A percentile compares a stretch with the other conserved stretches of the same genome.
These are phyloP conservation scores for Solanum corneliomulleri DNA, from an alignment of 257 asterid genomes.

Conservation along the genomic window DNA sequence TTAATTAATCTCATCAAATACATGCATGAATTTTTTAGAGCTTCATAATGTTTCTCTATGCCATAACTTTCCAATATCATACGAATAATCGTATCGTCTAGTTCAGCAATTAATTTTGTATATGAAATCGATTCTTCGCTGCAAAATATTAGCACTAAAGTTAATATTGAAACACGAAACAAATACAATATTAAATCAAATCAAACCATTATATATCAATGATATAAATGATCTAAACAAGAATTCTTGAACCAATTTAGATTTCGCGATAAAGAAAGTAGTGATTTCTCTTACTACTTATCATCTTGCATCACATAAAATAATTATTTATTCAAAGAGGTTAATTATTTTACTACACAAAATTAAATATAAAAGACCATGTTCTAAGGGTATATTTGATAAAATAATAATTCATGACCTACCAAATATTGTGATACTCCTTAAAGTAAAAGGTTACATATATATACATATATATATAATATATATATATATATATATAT, in stretches of 20 bases:
- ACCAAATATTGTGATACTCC: too few species aligned
- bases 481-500: too few species aligned
- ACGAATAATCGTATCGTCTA: slow-evolving; percentile 11
- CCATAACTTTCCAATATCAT: slow-evolving; percentile 35
- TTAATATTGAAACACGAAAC: neutral
- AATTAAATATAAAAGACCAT: neutral
- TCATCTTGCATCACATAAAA: neutral
- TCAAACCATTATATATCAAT: neutral
- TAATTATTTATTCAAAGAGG: neutral
- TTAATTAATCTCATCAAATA: slow-evolving; percentile 24
- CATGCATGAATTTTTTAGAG: slow-evolving; percentile 5
- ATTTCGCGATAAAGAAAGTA: neutral
- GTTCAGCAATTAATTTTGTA: slow-evolving; percentile 6
- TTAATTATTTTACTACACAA: neutral
- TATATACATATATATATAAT: too few species aligned
- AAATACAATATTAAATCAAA: neutral
- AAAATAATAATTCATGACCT: too few species aligned
- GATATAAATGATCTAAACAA: neutral
- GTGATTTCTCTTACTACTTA: neutral
- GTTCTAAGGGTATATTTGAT: neutral
- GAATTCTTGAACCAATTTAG: neutral
- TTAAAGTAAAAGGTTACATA: too few species aligned
- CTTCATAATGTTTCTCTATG: slow-evolving; percentile 16
- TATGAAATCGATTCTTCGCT: slow-evolving; percentile 23
- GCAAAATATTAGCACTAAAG: neutral